phyloP scores from a whole-genome alignment of 352 stramenopile genomes.

The Phytophthora lateralis region DNA sequence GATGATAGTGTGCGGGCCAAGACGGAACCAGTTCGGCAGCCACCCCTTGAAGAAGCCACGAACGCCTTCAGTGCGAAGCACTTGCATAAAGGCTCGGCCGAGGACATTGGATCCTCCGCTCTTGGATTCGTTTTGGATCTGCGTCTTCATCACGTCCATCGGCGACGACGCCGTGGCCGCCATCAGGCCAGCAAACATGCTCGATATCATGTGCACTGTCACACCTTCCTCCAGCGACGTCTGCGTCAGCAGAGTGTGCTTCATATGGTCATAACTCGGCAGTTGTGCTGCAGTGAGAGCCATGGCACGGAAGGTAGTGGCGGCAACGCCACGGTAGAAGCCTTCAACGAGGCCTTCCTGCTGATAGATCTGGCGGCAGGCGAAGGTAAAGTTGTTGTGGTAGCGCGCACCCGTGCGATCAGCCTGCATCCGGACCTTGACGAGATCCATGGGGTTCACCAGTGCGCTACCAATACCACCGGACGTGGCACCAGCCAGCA shows the following conservation, averaged over 20 bases:
- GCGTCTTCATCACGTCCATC: conserved; percentile 82
- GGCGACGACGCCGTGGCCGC: conserved; percentile 65
- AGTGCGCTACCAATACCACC: conserved; percentile 63
- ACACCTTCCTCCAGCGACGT: conserved; percentile 56
- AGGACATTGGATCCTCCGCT: conserved; percentile 47
- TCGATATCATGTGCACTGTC: conserved; percentile 60
- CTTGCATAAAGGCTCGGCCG: conserved; percentile 50
- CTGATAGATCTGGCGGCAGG: conserved; percentile 59
- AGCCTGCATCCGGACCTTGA: conserved; percentile 79
- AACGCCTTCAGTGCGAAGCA: conserved; percentile 54
- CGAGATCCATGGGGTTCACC: conserved; percentile 77
- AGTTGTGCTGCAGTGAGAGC: conserved; percentile 72
- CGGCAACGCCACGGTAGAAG: conserved; percentile 66
- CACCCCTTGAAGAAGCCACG: conserved; percentile 74
- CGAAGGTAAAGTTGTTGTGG: conserved; percentile 56
- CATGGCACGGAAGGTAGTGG: conserved; percentile 70
- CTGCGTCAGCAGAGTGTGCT: conserved; percentile 53
- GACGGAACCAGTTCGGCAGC: conserved; percentile 69
- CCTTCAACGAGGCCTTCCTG: conserved; percentile 60
- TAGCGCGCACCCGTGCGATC: conserved; percentile 61
- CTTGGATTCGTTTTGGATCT: conserved; percentile 77
- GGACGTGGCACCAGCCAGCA: conserved; percentile 58
- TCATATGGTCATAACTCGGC: conserved; percentile 79
- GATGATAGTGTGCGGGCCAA: conserved; percentile 72
- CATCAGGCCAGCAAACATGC: conserved; percentile 75